Percentiles rank a stretch among this genome's conserved stretches.
Conservation (phyloP, 441 rosid genomes). For the Aquilaria agallochum region DNA sequence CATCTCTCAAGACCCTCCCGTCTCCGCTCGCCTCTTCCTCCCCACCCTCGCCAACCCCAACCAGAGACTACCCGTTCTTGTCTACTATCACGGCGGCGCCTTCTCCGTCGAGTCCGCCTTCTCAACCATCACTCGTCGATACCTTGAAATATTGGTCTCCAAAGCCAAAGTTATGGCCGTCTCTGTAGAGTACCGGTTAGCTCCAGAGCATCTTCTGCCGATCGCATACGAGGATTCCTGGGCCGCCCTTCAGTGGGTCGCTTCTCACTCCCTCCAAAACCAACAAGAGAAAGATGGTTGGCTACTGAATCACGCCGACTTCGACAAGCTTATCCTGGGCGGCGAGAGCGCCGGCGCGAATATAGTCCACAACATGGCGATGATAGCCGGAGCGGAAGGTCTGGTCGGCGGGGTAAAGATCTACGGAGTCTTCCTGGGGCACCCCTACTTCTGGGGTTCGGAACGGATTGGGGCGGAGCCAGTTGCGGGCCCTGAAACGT, state of each 20-base stretch:
- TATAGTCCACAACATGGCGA: constrained; percentile 20
- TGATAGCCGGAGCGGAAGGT: constrained; percentile 24
- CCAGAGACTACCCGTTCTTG: constrained; percentile 25
- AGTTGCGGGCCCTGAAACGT: not conserved
- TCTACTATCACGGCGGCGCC: constrained; percentile 33
- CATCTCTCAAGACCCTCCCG: constrained; percentile 22
- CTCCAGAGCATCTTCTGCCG: constrained; percentile 34
- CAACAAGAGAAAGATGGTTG: constrained; percentile 8
- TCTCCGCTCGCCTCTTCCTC: constrained; percentile 31
- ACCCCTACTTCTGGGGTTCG: constrained; percentile 40
- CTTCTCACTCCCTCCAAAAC: constrained; percentile 12
- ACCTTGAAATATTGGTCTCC: constrained; percentile 18
- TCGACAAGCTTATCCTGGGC: constrained; percentile 14
- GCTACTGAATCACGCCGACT: constrained; percentile 21
- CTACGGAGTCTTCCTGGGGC: constrained; percentile 20
- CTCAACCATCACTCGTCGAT: constrained; percentile 9
- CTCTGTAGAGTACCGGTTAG: constrained; percentile 32
- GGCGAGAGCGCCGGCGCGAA: constrained; percentile 44
- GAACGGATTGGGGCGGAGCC: constrained; percentile 25
- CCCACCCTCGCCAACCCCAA: constrained; percentile 14
- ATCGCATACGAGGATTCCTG: constrained; percentile 23
- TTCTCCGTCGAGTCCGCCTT: constrained; percentile 34
- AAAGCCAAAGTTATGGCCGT: constrained; percentile 19
- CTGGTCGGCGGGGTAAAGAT: constrained; percentile 18
- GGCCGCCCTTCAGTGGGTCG: constrained; percentile 32